A percentile compares a stretch with the other conserved stretches of the same genome.
Evolutionary conservation across 257 asterid genomes (phyloP).

Genomic region (Scutellaria minor): DNA sequence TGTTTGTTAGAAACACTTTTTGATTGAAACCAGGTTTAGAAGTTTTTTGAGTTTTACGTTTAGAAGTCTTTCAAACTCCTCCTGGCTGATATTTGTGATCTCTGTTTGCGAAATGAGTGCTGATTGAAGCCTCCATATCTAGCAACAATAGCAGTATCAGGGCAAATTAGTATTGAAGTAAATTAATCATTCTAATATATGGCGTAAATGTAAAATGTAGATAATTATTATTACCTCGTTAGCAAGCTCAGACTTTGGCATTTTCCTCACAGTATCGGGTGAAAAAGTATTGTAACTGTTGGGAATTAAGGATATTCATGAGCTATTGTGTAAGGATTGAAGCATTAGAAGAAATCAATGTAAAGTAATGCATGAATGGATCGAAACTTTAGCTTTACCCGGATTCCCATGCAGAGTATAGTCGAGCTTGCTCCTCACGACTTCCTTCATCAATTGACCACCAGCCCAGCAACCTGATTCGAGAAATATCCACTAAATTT

Average conservation of each 20-base stretch:
- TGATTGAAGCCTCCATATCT: conserved; percentile 89
- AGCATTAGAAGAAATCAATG: background rate
- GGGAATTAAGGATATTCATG: conserved; percentile 19
- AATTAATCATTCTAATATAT: background rate
- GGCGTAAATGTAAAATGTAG: too few relatives aligned
- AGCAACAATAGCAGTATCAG: conserved; percentile 23
- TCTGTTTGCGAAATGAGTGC: conserved; percentile 79
- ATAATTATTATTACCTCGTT: conserved; percentile 61
- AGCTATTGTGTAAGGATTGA: background rate
- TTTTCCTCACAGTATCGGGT: conserved; percentile 82
- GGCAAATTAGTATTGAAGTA: conserved; percentile 7
- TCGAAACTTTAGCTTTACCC: conserved; percentile 49
- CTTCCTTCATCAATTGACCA: conserved; percentile 99
- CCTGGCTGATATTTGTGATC: conserved; percentile 79
- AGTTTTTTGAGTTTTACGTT: conserved; percentile 46
- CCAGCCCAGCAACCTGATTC: conserved; percentile 86
- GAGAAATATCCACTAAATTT: conserved; percentile 31
- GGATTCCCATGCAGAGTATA: conserved; percentile 67
- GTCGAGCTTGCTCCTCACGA: conserved; percentile 90
- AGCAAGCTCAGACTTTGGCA: conserved; percentile 84
- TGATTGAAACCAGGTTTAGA: background rate
- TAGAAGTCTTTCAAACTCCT: conserved; percentile 86
- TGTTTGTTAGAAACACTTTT: conserved; percentile 20
- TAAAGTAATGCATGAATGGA: background rate
- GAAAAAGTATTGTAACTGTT: conserved; percentile 83